Percentiles rank a stretch among this genome's conserved stretches.
phyloP scores from a whole-genome alignment of 192 early-diverging fungal genomes.

The Podila horticola region DNA sequence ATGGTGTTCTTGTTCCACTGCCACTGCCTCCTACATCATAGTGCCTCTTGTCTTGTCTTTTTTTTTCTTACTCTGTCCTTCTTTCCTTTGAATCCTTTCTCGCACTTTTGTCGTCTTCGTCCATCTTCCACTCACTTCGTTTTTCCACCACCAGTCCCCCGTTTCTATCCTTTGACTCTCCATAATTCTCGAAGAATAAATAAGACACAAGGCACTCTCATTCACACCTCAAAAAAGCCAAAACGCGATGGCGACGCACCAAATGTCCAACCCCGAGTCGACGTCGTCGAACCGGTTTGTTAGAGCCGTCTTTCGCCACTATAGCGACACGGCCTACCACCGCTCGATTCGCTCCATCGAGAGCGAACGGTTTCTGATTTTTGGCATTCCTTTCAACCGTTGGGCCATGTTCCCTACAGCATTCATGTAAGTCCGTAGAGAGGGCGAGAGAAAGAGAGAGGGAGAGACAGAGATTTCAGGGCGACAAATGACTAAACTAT shows the following conservation, averaged over 20 bases:
- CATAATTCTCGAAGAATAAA: background rate
- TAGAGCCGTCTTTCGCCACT: constrained; percentile 31
- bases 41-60: background rate
- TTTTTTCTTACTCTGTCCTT: background rate
- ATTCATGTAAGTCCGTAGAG: constrained; percentile 50
- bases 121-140: background rate
- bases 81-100: background rate
- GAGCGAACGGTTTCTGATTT: constrained; percentile 37
- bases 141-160: background rate
- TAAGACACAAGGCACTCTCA: no score
- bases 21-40: background rate
- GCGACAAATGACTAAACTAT: background rate
- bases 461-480: no score
- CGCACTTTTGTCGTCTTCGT: background rate
- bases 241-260: constrained; percentile 9
- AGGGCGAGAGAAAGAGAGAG: no score
- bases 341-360: constrained; percentile 36
- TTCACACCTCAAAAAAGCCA: background rate
- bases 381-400: constrained; percentile 57
- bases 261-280: constrained; percentile 7
- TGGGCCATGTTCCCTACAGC: constrained; percentile 71
- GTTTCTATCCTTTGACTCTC: background rate
- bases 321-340: constrained; percentile 39
- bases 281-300: constrained; percentile 5
- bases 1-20: background rate